These are phyloP conservation scores for Stylonectria norvegica DNA, from an alignment of 2,329 filamentous ascomycete species.

Conservation along the genomic window DNA sequence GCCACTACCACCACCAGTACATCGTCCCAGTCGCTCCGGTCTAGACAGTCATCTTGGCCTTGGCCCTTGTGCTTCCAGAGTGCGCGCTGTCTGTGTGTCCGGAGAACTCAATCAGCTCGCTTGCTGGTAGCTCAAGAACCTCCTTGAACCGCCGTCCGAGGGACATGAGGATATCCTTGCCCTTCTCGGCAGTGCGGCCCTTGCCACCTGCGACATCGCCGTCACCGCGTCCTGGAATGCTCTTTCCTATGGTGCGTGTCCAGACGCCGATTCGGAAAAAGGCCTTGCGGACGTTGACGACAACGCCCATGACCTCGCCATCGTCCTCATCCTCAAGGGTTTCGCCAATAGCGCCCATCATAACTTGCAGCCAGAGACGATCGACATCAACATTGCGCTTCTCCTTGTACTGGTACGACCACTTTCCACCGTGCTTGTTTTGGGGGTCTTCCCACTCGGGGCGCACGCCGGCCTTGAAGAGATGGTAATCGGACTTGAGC, in stretches of 20 bases:
- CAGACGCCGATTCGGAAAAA: constrained; percentile 98
- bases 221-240: constrained; percentile 70
- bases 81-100: constrained; percentile 94
- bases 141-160: constrained; percentile 94
- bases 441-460: constrained; percentile 98
- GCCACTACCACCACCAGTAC: no score
- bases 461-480: constrained; percentile 96
- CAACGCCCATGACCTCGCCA: constrained; percentile 97
- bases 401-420: constrained; percentile 97
- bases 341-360: constrained; percentile 95
- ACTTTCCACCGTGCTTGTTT: constrained; percentile 99
- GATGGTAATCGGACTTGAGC: constrained; percentile 97
- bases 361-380: constrained; percentile 93
- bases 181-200: constrained; percentile 75
- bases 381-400: constrained; percentile 91
- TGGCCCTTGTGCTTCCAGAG: constrained; percentile 88
- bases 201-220: constrained; percentile 72
- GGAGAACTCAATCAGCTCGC: constrained; percentile 86
- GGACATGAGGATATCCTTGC: constrained; percentile 75
- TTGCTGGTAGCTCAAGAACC: constrained; percentile 72
- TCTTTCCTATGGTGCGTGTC: constrained; percentile 91
- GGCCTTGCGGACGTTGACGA: constrained; percentile 96
- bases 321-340: constrained; percentile 93
- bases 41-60: constrained; percentile 88
- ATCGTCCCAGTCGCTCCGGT: no score